Base-by-base conservation (phyloP, 2,329 filamentous ascomycete genomes). In the Cladophialophora exuberans region DNA sequence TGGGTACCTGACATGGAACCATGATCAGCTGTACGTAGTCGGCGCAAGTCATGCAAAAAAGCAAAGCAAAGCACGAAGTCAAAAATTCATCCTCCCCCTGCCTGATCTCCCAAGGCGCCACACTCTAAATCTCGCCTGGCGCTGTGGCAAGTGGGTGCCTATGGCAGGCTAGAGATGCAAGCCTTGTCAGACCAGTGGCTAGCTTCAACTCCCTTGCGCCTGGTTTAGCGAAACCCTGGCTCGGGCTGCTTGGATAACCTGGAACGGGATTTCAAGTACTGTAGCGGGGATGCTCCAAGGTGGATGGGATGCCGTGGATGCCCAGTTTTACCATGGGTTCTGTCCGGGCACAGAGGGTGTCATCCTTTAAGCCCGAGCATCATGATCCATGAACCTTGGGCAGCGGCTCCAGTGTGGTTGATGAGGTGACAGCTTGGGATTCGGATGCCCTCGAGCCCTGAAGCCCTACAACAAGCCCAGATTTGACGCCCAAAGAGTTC, bases 61-160 rank as follows among this genome's bases (percentile, higher is more conserved):
- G n/a, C n/a, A n/a, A n/a, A n/a, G 26, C 31, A 22, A 42, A 51
- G 31, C 35, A 46, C 26, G 38, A 22, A 48, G 28, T 5, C 38
- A 31, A 35, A 30, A 25, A 22, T 49, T 48, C 33, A 26, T 49
- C 23, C 18, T 11, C 31, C 52, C 53, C 45, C 33, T 51, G 43
- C 50, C 47, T 36, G 49, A 38, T 31, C 28, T 46, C 26, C 43
- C 28, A 25, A 44, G 52, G 55, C 58, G 58, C 58, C 58, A 61
- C 58, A 61, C 58, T 61, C 55, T 61, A 61, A 61, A 53, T 58
- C 55, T 61, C 58, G 58, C 58, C 58, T 61, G 58, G 52, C 55
- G 52, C 54, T 9, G 47, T 55, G 55, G 55, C 48, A 56, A 45
- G 45, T 58, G 58, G 46, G 31, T 57, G 58, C 43, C 52, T 38